Evolutionary conservation across 345 rosid genomes (phyloP), one percentile per base, ranked within the genome.

Genomic region (Moricandia arvensis): DNA sequence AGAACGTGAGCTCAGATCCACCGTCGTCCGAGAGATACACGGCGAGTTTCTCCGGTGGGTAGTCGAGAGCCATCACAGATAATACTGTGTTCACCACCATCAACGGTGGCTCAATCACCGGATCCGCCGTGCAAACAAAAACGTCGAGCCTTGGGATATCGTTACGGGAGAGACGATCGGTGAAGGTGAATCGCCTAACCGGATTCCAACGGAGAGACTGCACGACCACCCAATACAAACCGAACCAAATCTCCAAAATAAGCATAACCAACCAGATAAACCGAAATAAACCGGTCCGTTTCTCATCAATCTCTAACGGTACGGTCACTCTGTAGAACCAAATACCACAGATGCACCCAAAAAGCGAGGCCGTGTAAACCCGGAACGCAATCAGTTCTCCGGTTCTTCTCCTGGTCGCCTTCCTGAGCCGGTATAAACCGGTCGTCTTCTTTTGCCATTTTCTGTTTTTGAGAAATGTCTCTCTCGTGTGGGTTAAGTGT

Each of bases 21-120:
- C 85, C 94, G 17, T 90, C 96, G 17, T 92, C 97, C 1, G 94
- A 88, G 2, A 92, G 79, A 63, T 87, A 92, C 5, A 87, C 83
- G 3, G 85, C 80, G 11, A 87, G 80, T 73, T 87, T 90, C 24
- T 86, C 86, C 0, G 87, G 69, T 4, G 96, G 91, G 55, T 90
- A 90, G 57, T 87, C 82, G 6, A 82, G 87, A 4, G 92, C 80
- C 85, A 84, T 69, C 6, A 83, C 85, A 3, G 97, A 90, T 72
- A 90, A 74, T 4, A 88, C 79, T 0, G 92, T 92, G 87, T 85
- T 90, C 0, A 87, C 74, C 79, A 87, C 96, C 90, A 92, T 29
- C 45, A 70, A 13, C 30, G 96, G 94, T 49, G 93, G 97, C 85
- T 92, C 97, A 8, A 86, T 77, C 13, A 18, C 78, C 0, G 92